Base-by-base conservation (phyloP, 768 basidiomycete species). In the Wakefieldia striispora region DNA sequence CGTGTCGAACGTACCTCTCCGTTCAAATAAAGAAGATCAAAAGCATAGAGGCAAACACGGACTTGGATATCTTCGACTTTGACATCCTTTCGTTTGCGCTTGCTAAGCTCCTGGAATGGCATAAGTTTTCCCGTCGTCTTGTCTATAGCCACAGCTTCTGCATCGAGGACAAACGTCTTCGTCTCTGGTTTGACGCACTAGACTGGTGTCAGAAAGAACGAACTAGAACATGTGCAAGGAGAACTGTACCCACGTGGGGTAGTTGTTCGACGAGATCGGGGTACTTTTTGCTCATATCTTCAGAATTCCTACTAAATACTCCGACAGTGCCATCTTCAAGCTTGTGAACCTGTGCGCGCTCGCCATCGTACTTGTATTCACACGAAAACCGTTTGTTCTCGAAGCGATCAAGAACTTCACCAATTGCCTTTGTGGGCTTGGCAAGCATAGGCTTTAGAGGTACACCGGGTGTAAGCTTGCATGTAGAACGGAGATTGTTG, bases 281-380 rank as follows among this genome's bases (percentile, higher is more conserved):
- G 72, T 98, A 99, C 65, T 99, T 99, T 67, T 92, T 92, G 66
- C 88, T 94, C 97, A 98, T 99, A 59, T 99, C 94, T 68, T 99
- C 97, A 21, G 94, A 97, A 69, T 99, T 99, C 48, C 97, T 76
- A 66, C 92, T 95, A 70, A 97, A 99, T 37, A 99, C 86, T n/a
- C 81, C 80, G 17, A 99, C 84, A 4, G 76, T 79, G 1, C 94
- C 95, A 61, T 92, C 79, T 37, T 83, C 82, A 40, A 93, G 72
- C 63, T 78, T 83, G 69, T 99, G 97, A 3, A 95, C 88, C 73
- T 97, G 95, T 14, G 97, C 97, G 40, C 97, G 85, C 67, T 99
- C 97, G 7, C 97, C 97, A 56, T 99, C 97, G 58, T 99, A 99
- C 69, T 99, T 99, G 72, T 99, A 99, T 73, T 99, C 97, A 71